Base-by-base conservation (phyloP, 176 grass and related monocot species). In the Cenchrus americanus region DNA sequence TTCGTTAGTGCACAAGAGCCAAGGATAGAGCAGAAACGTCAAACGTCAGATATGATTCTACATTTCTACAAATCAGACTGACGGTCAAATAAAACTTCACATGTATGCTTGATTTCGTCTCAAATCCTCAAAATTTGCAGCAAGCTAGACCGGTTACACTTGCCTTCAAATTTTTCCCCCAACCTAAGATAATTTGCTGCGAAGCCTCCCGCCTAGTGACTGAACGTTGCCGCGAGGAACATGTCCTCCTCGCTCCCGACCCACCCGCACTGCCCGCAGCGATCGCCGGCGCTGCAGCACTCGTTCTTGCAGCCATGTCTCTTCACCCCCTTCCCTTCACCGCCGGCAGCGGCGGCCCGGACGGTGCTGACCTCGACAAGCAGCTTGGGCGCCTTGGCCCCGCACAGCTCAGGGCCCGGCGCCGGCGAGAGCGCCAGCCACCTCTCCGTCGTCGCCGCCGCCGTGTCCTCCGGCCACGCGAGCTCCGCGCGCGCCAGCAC, bases 201-300 rank as follows among this genome's bases (percentile, higher is more conserved):
- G 40, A 22, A 12, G 55, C 26, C 27, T 30, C 27, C 4, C 15
- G n/a, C 43, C 19, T 55, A 58, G 4, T 43, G 51, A 53, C 14
- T 80, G 66, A 89, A 89, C 23, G 90, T 92, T 4, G 87, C 90
- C 1, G 90, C 70, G 8, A 86, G 90, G 81, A 92, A 92, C 76
- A 87, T 89, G 60, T 92, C 86, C 64, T 92, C 87, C 80, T 92
- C 90, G 66, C 21, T 92, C 66, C 90, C 87, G 32, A 86, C 59
- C 90, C 90, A 89, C 9, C 73, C 64, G 26, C 90, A 92, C 76
- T 86, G 65, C 0, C 11, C 71, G 72, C 87, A 92, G 19, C 77
- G 54, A 66, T 84, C 75, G 77, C 76, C 81, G 8, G 49, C 68
- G 1, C 59, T 41, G 87, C 75, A 87, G 44, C 90, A 82, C 41